Percentiles rank a stretch among this genome's conserved stretches.
phyloP scores from a whole-genome alignment of 345 rosid species.

The Moringa oleifera region DNA sequence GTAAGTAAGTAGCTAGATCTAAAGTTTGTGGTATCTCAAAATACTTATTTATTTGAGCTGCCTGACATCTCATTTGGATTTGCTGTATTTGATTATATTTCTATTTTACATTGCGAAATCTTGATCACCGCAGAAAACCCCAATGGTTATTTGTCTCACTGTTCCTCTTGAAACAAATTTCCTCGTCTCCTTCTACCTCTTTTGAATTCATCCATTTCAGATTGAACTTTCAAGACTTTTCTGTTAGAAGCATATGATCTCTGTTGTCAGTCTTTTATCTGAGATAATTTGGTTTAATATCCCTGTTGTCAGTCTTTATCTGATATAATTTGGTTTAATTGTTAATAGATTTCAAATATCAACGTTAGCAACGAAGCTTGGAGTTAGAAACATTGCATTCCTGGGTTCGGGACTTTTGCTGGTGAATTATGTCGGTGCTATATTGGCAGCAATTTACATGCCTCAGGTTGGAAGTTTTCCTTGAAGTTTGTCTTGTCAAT shows the following conservation, averaged over 20 bases:
- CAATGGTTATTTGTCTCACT: not conserved
- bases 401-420: slow-evolving; percentile 84
- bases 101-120: not conserved
- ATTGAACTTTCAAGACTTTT: not conserved
- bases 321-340: not conserved
- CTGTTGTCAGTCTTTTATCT: not conserved
- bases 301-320: not conserved
- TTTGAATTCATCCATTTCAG: not conserved
- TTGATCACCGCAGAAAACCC: not conserved
- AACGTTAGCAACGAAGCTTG: slow-evolving; percentile 88
- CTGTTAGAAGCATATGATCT: not conserved
- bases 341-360: slow-evolving; percentile 82
- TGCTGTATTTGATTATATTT: not conserved
- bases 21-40: not conserved
- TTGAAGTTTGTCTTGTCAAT: slow-evolving; percentile 12
- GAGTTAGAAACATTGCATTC: slow-evolving; percentile 89
- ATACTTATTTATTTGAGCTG: not conserved
- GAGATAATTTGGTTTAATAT: not conserved
- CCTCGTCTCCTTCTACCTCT: not conserved
- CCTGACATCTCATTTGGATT: not conserved
- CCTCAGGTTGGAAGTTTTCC: slow-evolving; percentile 62
- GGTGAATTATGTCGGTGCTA: slow-evolving; percentile 70
- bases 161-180: too few species aligned
- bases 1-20: slow-evolving; percentile 53
- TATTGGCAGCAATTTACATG: slow-evolving; percentile 72